Conservation (phyloP, 345 rosid genomes). For the Cochlearia excelsa region DNA sequence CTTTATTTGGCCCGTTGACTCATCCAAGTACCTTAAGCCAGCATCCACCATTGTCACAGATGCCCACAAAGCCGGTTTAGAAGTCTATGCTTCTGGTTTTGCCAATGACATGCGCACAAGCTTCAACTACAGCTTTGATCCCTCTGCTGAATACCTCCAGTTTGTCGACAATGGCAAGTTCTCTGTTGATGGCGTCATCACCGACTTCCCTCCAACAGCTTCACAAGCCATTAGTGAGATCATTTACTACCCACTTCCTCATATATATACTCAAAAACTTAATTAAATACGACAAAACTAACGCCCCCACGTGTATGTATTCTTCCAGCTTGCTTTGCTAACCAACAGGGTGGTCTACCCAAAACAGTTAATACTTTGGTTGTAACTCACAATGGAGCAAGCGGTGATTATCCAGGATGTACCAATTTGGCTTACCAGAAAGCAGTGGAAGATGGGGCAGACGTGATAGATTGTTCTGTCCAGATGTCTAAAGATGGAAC, state of each 20-base stretch:
- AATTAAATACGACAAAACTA: slow-evolving; percentile 3
- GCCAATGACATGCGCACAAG: slow-evolving; percentile 57
- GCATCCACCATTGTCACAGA: slow-evolving; percentile 63
- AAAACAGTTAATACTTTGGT: slow-evolving; percentile 43
- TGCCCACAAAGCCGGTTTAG: slow-evolving; percentile 74
- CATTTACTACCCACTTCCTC: not conserved
- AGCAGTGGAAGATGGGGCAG: slow-evolving; percentile 75
- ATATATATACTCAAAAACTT: not conserved
- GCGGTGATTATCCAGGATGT: slow-evolving; percentile 78
- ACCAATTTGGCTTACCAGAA: slow-evolving; percentile 78
- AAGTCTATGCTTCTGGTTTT: slow-evolving; percentile 72
- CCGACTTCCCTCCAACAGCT: slow-evolving; percentile 86
- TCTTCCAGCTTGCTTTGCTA: slow-evolving; percentile 65
- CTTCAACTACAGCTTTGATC: slow-evolving; percentile 71
- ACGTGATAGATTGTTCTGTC: slow-evolving; percentile 72
- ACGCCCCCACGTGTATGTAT: not conserved
- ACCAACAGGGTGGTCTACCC: slow-evolving; percentile 32
- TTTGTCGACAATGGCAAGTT: slow-evolving; percentile 55
- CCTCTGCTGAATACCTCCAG: slow-evolving; percentile 59
- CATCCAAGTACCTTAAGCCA: slow-evolving; percentile 49
- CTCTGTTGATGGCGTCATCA: slow-evolving; percentile 73
- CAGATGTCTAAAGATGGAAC: slow-evolving; percentile 86
- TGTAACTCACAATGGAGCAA: slow-evolving; percentile 82
- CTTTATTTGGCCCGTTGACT: slow-evolving; percentile 62
- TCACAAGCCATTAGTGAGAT: slow-evolving; percentile 61